Percentiles rank a stretch among this genome's conserved stretches.
Conservation (phyloP, 2,329 filamentous ascomycete genomes). For the Fusarium algeriense region DNA sequence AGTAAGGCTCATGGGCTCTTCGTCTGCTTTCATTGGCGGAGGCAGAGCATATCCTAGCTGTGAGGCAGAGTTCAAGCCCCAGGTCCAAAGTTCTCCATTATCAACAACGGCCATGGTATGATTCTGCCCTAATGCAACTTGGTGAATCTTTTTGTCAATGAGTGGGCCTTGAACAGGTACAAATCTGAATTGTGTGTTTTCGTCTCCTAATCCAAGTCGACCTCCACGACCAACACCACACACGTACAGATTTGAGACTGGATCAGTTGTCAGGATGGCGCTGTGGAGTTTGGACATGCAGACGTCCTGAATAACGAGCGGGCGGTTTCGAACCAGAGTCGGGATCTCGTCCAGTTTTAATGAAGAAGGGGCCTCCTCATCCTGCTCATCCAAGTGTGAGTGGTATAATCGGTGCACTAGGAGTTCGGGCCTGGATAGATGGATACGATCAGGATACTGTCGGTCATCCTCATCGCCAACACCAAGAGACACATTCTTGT, state of each 20-base stretch:
- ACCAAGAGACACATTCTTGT: conserved; percentile 92
- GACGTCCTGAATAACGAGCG: conserved; percentile 83
- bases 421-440: conserved; percentile 80
- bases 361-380: conserved; percentile 48
- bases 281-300: conserved; percentile 92
- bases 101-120: conserved; percentile 88
- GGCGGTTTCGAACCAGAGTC: conserved; percentile 76
- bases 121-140: conserved; percentile 90
- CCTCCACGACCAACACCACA: conserved; percentile 94
- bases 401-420: conserved; percentile 79
- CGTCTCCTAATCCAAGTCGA: conserved; percentile 87
- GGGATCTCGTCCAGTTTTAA: conserved; percentile 70
- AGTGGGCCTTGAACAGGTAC: conserved; percentile 84
- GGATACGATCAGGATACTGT: conserved; percentile 89
- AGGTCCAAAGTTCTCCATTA: conserved; percentile 93
- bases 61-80: conserved; percentile 88
- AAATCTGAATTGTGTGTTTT: conserved; percentile 89
- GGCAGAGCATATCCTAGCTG: conserved; percentile 90
- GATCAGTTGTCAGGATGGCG: conserved; percentile 87
- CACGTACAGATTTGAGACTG: conserved; percentile 90
- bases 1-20: conserved; percentile 83
- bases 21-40: conserved; percentile 73
- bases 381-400: conserved; percentile 69
- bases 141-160: conserved; percentile 77
- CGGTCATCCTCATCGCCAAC: conserved; percentile 96